Evolutionary conservation across 257 asterid genomes (phyloP), one percentile per base, ranked within the genome.

Genomic region (Ilex aquifolium): DNA sequence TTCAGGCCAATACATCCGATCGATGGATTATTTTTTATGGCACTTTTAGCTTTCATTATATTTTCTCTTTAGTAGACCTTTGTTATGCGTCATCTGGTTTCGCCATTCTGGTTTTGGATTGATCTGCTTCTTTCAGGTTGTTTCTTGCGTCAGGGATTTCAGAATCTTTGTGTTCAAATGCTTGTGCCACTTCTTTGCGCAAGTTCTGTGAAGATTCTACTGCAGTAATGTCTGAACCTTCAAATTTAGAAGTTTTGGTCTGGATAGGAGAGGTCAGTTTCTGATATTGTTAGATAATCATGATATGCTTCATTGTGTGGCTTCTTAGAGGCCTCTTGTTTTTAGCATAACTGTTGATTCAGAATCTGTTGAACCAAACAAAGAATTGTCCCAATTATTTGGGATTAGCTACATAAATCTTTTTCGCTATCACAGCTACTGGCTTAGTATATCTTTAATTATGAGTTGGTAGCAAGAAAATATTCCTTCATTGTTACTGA

Each of bases 221-320:
- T 71, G 54, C 75, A 14, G 57, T 72, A 65, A 77, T 90, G 88
- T 74, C 74, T 57, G 95, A 82, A 61, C 82, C 84, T 80, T 77
- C 95, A 60, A 80, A 84, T 82, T 78, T 90, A 86, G 97, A 90
- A 75, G 77, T 87, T 68, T 82, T 90, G 69, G 78, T 90, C 55
- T 90, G 97, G 97, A 82, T 90, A 31, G 95, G 85, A 72, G 88
- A 87, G 97, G 95, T 90, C 67, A 68, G 91, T 77, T 63, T 10
- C 52, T 2, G 3, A 3, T 46, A 5, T 14, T 46, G 8, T 36
- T 8, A 36, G 8, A 8, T 36, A 36, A 4, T 36, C 42, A 36
- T 8, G 8, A 4, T 36, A 8, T 36, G 42, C 7, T 36, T 36
- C 42, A 36, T 36, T 36, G 42, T 36, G 42, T 8, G 8, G 42